Percentiles rank a stretch among this genome's conserved stretches.
These are phyloP conservation scores for Nadsonia starkeyi-henricii DNA, from an alignment of 1,139 yeast species.

Conservation along the genomic window DNA sequence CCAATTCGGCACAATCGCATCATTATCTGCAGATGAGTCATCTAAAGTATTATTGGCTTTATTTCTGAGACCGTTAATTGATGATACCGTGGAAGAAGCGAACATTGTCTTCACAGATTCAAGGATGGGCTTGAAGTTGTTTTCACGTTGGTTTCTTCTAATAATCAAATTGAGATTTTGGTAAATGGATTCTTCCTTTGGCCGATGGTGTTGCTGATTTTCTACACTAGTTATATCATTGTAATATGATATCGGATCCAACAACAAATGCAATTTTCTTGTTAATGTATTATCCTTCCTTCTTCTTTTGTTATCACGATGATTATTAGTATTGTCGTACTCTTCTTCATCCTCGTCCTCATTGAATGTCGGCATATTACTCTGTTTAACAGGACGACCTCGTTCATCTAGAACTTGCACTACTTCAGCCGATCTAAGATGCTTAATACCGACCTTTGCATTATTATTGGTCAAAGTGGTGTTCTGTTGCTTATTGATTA, in stretches of 20 bases:
- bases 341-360: conserved; percentile 6
- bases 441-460: conserved; percentile 12
- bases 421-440: conserved; percentile 17
- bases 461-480: conserved; percentile 7
- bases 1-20: conserved; percentile 25
- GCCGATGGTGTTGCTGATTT: conserved; percentile 8
- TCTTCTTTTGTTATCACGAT: conserved; percentile 5
- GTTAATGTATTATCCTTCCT: conserved; percentile 7
- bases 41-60: conserved; percentile 3
- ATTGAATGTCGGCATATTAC: background rate
- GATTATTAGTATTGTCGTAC: conserved; percentile 3
- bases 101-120: conserved; percentile 12
- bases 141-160: conserved; percentile 14
- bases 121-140: conserved; percentile 15
- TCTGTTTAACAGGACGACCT: conserved; percentile 7
- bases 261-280: conserved; percentile 9
- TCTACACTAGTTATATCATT: conserved; percentile 6
- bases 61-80: background rate
- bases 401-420: conserved; percentile 14
- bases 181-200: conserved; percentile 4
- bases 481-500: conserved; percentile 7
- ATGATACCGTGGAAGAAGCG: background rate
- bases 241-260: conserved; percentile 9
- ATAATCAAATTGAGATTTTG: conserved; percentile 15
- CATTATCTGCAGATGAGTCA: background rate